A percentile compares a stretch with the other conserved stretches of the same genome.
Conservation (phyloP, 2,329 filamentous ascomycete species). For the Penicillium glabrum region DNA sequence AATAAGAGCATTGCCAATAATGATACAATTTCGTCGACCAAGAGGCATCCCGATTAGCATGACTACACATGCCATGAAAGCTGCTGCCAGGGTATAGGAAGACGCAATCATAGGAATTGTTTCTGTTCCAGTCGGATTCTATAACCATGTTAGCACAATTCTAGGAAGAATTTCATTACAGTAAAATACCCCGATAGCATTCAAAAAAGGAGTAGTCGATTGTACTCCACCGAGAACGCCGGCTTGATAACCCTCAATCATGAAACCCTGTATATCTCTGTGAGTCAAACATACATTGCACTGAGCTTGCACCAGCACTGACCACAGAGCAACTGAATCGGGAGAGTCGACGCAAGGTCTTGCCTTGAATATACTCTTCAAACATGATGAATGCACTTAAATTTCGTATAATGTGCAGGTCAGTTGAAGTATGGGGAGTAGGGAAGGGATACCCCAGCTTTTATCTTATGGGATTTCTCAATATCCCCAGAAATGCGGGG, state of each 20-base stretch:
- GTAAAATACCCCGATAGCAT: slow-evolving; percentile 18
- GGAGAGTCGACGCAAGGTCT: slow-evolving; percentile 1
- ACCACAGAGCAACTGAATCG: slow-evolving; percentile 6
- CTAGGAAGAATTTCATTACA: not conserved
- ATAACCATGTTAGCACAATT: not conserved
- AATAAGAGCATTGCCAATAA: slow-evolving; percentile 29
- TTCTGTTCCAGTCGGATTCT: slow-evolving; percentile 16
- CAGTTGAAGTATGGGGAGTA: not conserved
- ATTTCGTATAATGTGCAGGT: not conserved
- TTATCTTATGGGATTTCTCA: not conserved
- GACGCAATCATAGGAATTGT: slow-evolving; percentile 25
- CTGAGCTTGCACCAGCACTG: not conserved
- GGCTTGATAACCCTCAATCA: slow-evolving; percentile 30
- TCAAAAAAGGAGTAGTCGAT: slow-evolving; percentile 16
- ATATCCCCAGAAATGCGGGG: not conserved
- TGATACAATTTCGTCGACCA: slow-evolving; percentile 10
- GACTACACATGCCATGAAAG: slow-evolving; percentile 22
- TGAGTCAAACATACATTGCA: not conserved
- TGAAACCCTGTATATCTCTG: slow-evolving; percentile 14
- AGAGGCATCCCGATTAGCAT: slow-evolving; percentile 28
- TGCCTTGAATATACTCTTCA: slow-evolving; percentile 3
- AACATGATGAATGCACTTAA: not conserved
- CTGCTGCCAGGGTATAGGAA: slow-evolving; percentile 18
- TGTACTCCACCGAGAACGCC: slow-evolving; percentile 25
- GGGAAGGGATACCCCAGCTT: not conserved